Evolutionary conservation across 768 basidiomycete genomes (phyloP).

Genomic region (Rhizopogon salebrosus): DNA sequence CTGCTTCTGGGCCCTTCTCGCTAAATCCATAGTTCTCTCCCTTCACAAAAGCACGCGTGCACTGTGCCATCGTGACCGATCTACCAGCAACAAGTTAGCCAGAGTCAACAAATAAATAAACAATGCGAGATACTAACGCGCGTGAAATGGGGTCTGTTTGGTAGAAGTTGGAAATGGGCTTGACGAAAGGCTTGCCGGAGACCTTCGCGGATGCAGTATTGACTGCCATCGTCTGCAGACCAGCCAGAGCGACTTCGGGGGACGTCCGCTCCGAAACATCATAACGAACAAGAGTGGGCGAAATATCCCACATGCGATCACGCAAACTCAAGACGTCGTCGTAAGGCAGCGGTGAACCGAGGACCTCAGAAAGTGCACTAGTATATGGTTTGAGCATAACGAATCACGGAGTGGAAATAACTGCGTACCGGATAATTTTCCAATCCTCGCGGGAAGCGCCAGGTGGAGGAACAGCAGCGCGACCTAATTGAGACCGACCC

Average conservation of each 20-base stretch:
- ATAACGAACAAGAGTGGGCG: slow-evolving; percentile 84
- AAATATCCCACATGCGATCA: slow-evolving; percentile 96
- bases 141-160: slow-evolving; percentile 93
- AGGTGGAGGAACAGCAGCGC: slow-evolving; percentile 91
- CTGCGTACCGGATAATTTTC: slow-evolving; percentile 84
- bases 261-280: slow-evolving; percentile 78
- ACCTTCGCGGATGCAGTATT: slow-evolving; percentile 51
- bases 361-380: slow-evolving; percentile 85
- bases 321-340: slow-evolving; percentile 80
- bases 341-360: slow-evolving; percentile 81
- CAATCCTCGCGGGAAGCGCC: slow-evolving; percentile 95
- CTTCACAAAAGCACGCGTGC: slow-evolving; percentile 81
- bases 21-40: slow-evolving; percentile 60
- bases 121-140: slow-evolving; percentile 54
- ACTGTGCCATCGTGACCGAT: slow-evolving; percentile 96
- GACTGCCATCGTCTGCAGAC: slow-evolving; percentile 54
- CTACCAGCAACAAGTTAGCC: slow-evolving; percentile 28
- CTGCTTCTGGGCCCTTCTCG: slow-evolving; percentile 39
- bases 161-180: slow-evolving; percentile 91
- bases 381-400: neutral
- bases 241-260: slow-evolving; percentile 61
- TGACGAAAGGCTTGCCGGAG: slow-evolving; percentile 58
- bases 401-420: neutral
- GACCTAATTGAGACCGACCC: slow-evolving; percentile 84
- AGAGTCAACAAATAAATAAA: slow-evolving; percentile 1